phyloP scores from a whole-genome alignment of 73 alveolate genomes.

The Paramecium octaurelia region DNA sequence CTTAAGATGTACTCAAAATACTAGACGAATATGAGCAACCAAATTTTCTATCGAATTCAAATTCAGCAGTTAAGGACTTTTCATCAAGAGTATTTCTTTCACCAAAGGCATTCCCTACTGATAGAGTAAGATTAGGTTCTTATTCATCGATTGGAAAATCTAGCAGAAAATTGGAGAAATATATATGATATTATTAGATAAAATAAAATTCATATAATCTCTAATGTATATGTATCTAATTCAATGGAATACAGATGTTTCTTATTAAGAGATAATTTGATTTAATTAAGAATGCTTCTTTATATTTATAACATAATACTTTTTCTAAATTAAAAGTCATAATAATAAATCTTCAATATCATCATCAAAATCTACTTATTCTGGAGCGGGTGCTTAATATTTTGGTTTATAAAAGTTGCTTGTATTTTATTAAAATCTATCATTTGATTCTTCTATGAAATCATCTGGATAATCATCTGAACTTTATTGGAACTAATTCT shows the following conservation, averaged over 20 bases:
- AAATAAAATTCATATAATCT: not conserved
- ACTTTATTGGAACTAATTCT: not conserved
- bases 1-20: not conserved
- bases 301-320: not conserved
- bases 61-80: not conserved
- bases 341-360: conserved; percentile 44
- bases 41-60: not conserved
- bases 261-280: too few species aligned
- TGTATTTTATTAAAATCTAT: not conserved
- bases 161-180: not conserved
- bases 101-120: not conserved
- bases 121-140: not conserved
- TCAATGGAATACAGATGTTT: too few species aligned
- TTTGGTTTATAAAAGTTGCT: conserved; percentile 11
- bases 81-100: not conserved
- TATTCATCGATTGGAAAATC: not conserved
- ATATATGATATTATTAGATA: not conserved
- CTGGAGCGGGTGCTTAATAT: conserved; percentile 12
- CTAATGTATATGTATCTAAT: not conserved
- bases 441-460: conserved; percentile 34
- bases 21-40: not conserved
- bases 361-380: conserved; percentile 29
- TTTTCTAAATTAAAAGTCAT: not conserved
- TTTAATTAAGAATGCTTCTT: too few species aligned
- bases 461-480: conserved; percentile 51